phyloP scores from a whole-genome alignment of 768 basidiomycete species.

The Lactarius indigo region DNA sequence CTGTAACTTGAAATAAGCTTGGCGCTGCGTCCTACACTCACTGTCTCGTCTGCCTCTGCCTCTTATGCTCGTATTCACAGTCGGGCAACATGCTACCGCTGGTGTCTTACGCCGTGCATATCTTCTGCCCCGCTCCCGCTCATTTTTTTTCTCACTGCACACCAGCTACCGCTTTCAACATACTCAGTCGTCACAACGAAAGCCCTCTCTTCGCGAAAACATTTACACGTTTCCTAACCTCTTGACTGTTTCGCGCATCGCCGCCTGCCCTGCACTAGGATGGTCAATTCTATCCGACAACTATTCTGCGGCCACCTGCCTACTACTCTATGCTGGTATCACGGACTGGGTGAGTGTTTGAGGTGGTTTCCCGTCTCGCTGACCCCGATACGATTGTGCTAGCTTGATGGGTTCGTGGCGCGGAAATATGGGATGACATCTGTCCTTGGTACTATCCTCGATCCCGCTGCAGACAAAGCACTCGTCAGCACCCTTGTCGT shows the following conservation, averaged over 20 bases:
- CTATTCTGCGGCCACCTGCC: conserved; percentile 72
- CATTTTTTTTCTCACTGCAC: background rate
- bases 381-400: conserved; percentile 9
- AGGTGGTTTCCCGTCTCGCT: background rate
- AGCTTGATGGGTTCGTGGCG: conserved; percentile 93
- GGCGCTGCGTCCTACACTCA: background rate
- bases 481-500: conserved; percentile 92
- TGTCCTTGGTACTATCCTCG: conserved; percentile 93
- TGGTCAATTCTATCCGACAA: conserved; percentile 83
- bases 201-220: conserved; percentile 59
- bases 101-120: conserved; percentile 6
- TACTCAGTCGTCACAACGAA: conserved; percentile 11
- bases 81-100: background rate
- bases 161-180: conserved; percentile 14
- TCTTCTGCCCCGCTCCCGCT: conserved; percentile 6
- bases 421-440: conserved; percentile 81
- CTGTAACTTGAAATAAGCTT: no score
- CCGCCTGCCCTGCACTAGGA: conserved; percentile 87
- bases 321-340: conserved; percentile 89
- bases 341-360: conserved; percentile 68
- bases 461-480: conserved; percentile 95
- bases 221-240: conserved; percentile 94
- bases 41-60: background rate
- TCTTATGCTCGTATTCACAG: conserved; percentile 1
- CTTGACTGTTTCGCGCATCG: conserved; percentile 82